phyloP scores from a whole-genome alignment of 495 filamentous ascomycete species.

The Aspergillus wentii region DNA sequence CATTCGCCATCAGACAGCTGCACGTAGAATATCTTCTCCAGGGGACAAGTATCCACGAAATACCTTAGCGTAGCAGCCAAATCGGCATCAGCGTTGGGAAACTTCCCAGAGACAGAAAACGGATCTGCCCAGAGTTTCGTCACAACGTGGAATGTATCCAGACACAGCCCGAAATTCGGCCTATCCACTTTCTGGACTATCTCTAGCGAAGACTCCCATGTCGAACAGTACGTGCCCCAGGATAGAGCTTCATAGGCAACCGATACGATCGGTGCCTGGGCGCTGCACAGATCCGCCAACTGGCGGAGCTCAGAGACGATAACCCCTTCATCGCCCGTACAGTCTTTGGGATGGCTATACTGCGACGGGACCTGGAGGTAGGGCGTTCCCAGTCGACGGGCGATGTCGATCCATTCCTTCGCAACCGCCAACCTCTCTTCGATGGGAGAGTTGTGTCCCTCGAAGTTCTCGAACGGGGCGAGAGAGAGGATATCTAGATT shows the following conservation, averaged over 20 bases:
- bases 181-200: constrained; percentile 54
- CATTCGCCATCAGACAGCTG: constrained; percentile 70
- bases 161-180: constrained; percentile 65
- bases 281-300: constrained; percentile 52
- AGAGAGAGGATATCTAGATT: constrained; percentile 56
- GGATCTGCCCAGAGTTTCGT: constrained; percentile 64
- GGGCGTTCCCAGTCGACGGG: constrained; percentile 52
- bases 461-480: constrained; percentile 72
- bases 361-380: constrained; percentile 64
- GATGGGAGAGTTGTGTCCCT: constrained; percentile 48
- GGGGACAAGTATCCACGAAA: constrained; percentile 47
- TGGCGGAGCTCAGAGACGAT: constrained; percentile 58
- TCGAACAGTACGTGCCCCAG: constrained; percentile 62
- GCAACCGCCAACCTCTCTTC: constrained; percentile 56
- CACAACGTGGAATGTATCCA: constrained; percentile 71
- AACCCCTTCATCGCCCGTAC: constrained; percentile 48
- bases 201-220: constrained; percentile 61
- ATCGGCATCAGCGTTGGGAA: constrained; percentile 45
- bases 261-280: constrained; percentile 41
- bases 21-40: constrained; percentile 66
- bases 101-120: constrained; percentile 42
- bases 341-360: constrained; percentile 44
- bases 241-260: constrained; percentile 69
- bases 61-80: constrained; percentile 42
- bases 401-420: constrained; percentile 61